Percentiles rank a stretch among this genome's conserved stretches.
These are phyloP conservation scores for Drechslerella dactyloides DNA, from an alignment of 2,329 filamentous ascomycete genomes.

Conservation along the genomic window DNA sequence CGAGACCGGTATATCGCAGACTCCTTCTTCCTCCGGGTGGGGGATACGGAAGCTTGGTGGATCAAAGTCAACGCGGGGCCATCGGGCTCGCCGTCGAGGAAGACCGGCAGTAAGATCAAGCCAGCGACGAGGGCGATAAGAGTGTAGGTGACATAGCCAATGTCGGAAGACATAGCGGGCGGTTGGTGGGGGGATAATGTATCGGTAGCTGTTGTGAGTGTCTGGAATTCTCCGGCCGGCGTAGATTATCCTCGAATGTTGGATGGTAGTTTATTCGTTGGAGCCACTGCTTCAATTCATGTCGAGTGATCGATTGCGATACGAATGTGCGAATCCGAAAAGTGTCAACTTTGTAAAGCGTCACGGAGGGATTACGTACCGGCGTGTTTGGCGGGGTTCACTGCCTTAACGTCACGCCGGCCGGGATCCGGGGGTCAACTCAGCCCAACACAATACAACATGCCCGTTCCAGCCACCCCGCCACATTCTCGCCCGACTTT, in stretches of 20 bases:
- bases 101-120: constrained; percentile 70
- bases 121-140: constrained; percentile 71
- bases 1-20: constrained; percentile 85
- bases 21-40: constrained; percentile 81
- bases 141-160: constrained; percentile 64
- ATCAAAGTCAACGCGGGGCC: constrained; percentile 89
- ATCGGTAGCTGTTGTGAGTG: not conserved
- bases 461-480: constrained; percentile 2
- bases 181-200: constrained; percentile 7
- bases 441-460: constrained; percentile 32
- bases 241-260: not conserved
- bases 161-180: constrained; percentile 42
- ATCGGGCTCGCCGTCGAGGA: constrained; percentile 79
- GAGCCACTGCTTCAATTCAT: not conserved
- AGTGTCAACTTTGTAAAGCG: not conserved
- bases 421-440: constrained; percentile 32
- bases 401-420: not conserved
- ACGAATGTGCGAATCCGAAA: not conserved
- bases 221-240: not conserved
- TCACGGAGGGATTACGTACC: not conserved
- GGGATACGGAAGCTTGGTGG: constrained; percentile 77
- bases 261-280: not conserved
- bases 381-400: constrained; percentile 10
- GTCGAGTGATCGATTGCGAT: not conserved
- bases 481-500: not conserved